Evolutionary conservation across 2,329 filamentous ascomycete species (phyloP), one percentile per base, ranked within the genome.

Genomic region (Fusarium sp.): DNA sequence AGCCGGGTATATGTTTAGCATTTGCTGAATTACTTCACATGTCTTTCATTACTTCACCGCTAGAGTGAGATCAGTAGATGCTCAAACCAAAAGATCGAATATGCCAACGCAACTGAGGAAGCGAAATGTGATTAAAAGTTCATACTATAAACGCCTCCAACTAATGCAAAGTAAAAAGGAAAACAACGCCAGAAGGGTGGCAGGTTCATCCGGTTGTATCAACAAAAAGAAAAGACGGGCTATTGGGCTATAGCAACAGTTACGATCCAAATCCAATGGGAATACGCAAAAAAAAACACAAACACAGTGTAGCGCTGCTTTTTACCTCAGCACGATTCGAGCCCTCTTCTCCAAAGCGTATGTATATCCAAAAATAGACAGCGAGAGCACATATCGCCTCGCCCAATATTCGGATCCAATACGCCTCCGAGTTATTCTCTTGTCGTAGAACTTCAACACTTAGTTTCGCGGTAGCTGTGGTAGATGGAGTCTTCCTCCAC

Each of bases 131-230:
- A 75, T 75, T 75, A 70, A 74, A 74, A 75, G 65, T 46, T 75
- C 73, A 72, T 75, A 75, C 63, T 73, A 72, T 50, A 39, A 74
- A 75, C 73, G 73, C 73, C 73, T 69, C 71, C 62, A 70, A 71
- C 59, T 69, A 52, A 74, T 74, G 72, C 72, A 69, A 56, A 47
- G 46, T 66, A 48, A 43, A 74, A 63, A 74, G 55, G 59, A 75
- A 49, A 54, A 59, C 57, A 57, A 52, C 48, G 55, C 73, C 73
- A 65, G 49, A 64, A 70, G 57, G 43, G 60, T 48, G 68, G 60
- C 52, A 63, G 54, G 62, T 57, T 56, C 57, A 64, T 57, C 70
- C 39, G 54, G 44, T 68, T 66, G 53, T 64, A 67, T 62, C 63
- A 57, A 61, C 48, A 66, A 62, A 66, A 50, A 52, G 18, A 49